These are phyloP conservation scores for Penicillium antarcticum DNA, from an alignment of 495 filamentous ascomycete species.

Conservation along the genomic window DNA sequence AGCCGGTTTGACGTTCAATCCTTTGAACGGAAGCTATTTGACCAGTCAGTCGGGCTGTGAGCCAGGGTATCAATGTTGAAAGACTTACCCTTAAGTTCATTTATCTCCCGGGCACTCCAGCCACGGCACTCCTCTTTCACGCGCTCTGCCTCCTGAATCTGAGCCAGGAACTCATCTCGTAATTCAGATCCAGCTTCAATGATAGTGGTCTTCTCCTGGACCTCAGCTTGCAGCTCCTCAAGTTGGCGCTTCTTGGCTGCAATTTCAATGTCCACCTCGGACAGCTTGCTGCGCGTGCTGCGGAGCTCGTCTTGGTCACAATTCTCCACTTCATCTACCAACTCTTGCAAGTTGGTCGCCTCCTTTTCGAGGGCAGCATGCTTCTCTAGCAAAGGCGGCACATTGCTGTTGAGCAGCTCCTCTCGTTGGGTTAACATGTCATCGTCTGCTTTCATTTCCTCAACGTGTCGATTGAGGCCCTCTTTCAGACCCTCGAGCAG, in stretches of 20 bases:
- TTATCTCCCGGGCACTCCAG: slow-evolving; percentile 79
- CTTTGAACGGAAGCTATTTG: slow-evolving; percentile 58
- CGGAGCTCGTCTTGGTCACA: slow-evolving; percentile 77
- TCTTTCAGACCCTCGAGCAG: slow-evolving; percentile 79
- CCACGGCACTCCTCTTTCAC: slow-evolving; percentile 83
- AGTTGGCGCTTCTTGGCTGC: slow-evolving; percentile 63
- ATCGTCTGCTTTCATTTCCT: slow-evolving; percentile 76
- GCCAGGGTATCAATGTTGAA: slow-evolving; percentile 3
- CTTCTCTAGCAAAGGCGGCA: slow-evolving; percentile 61
- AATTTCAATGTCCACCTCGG: slow-evolving; percentile 62
- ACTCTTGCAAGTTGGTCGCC: slow-evolving; percentile 60
- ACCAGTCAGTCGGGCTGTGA: neutral
- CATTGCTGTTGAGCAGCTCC: slow-evolving; percentile 54
- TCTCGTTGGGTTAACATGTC: slow-evolving; percentile 64
- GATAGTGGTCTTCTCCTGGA: slow-evolving; percentile 58
- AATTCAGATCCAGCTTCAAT: slow-evolving; percentile 58
- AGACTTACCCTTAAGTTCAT: slow-evolving; percentile 60
- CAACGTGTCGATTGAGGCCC: slow-evolving; percentile 67
- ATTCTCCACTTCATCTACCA: slow-evolving; percentile 71
- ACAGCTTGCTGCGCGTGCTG: slow-evolving; percentile 60
- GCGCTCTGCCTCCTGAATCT: slow-evolving; percentile 81
- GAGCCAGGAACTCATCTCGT: slow-evolving; percentile 64
- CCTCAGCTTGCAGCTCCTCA: slow-evolving; percentile 56
- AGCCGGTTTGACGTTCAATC: slow-evolving; percentile 70
- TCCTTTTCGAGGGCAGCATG: slow-evolving; percentile 60